Percentiles rank a stretch among this genome's conserved stretches.
These are phyloP conservation scores for Ustilago esculenta DNA, from an alignment of 1,284 basidiomycete species.

Conservation along the genomic window DNA sequence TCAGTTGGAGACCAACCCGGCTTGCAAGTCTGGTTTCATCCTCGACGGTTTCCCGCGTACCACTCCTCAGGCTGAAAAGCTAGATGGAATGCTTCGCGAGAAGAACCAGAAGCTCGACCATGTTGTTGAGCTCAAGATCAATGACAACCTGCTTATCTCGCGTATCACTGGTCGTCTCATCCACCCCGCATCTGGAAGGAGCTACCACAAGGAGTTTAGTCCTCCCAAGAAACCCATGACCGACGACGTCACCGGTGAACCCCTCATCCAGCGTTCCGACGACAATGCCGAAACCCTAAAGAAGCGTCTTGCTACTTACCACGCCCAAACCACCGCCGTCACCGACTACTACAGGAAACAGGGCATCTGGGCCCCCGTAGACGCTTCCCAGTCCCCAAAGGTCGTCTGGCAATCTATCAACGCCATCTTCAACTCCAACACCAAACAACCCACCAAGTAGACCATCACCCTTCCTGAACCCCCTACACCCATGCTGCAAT, in stretches of 20 bases:
- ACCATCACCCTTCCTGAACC: background rate
- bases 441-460: conserved; percentile 19
- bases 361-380: conserved; percentile 76
- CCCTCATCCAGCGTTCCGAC: conserved; percentile 74
- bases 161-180: conserved; percentile 96
- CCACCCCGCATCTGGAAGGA: conserved; percentile 86
- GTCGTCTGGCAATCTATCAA: conserved; percentile 88
- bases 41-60: conserved; percentile 98
- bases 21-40: conserved; percentile 95
- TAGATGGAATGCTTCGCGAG: conserved; percentile 85
- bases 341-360: conserved; percentile 95
- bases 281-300: conserved; percentile 80
- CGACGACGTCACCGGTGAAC: conserved; percentile 95
- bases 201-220: conserved; percentile 94
- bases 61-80: conserved; percentile 95
- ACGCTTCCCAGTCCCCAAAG: conserved; percentile 89
- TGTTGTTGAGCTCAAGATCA: conserved; percentile 90
- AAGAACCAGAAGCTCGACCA: conserved; percentile 86
- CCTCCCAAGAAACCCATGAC: conserved; percentile 94
- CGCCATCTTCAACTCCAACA: conserved; percentile 65
- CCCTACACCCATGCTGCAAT: too few species aligned
- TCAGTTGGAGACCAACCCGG: conserved; percentile 90
- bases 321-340: conserved; percentile 91
- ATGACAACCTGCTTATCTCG: conserved; percentile 93
- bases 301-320: conserved; percentile 87